Evolutionary conservation across 2,329 filamentous ascomycete genomes (phyloP).

Genomic region (Alternaria viburni): DNA sequence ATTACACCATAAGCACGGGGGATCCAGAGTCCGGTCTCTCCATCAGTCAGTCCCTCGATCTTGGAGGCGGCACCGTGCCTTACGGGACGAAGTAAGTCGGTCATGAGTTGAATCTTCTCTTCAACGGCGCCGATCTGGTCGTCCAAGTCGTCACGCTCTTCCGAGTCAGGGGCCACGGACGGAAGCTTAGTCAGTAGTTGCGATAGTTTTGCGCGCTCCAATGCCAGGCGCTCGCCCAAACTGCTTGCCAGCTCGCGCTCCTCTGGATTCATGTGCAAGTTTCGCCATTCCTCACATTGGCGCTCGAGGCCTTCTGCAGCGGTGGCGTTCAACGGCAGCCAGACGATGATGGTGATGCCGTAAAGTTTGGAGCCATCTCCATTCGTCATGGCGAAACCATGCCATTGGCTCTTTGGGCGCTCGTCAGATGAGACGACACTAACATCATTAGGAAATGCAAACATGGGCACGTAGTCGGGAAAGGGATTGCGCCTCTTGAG

Average conservation of each 20-base stretch:
- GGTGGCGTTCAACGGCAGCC: slow-evolving; percentile 83
- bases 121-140: slow-evolving; percentile 95
- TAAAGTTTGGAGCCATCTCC: slow-evolving; percentile 91
- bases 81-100: slow-evolving; percentile 89
- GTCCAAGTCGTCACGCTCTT: slow-evolving; percentile 82
- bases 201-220: slow-evolving; percentile 87
- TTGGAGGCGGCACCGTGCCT: slow-evolving; percentile 94
- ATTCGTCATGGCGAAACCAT: slow-evolving; percentile 97
- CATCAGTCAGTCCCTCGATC: slow-evolving; percentile 94
- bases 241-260: slow-evolving; percentile 92
- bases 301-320: slow-evolving; percentile 84
- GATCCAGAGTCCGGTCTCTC: slow-evolving; percentile 95
- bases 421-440: slow-evolving; percentile 96
- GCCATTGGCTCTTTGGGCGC: slow-evolving; percentile 94
- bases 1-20: slow-evolving; percentile 92
- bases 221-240: slow-evolving; percentile 83
- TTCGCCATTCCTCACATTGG: slow-evolving; percentile 60
- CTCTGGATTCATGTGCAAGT: slow-evolving; percentile 80
- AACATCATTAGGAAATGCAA: slow-evolving; percentile 97
- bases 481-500: slow-evolving; percentile 81
- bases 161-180: slow-evolving; percentile 77
- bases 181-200: slow-evolving; percentile 85
- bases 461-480: slow-evolving; percentile 98
- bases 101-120: slow-evolving; percentile 97
- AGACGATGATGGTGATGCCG: slow-evolving; percentile 88